These are phyloP conservation scores for Cinnamomum micranthum DNA, from an alignment of 164 flowering plant species.

Conservation along the genomic window DNA sequence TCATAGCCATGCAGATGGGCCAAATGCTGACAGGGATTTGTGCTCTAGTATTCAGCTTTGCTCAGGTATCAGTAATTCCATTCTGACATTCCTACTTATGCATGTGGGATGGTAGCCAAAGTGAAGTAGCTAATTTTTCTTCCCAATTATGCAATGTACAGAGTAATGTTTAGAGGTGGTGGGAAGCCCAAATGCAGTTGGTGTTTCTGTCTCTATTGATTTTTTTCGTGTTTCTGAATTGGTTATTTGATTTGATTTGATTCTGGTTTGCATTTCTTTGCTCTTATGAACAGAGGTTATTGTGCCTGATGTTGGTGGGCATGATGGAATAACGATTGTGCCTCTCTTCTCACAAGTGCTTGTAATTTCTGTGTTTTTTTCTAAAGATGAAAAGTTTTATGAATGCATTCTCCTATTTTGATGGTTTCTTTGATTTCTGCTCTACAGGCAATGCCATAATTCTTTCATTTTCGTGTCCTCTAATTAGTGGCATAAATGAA, in stretches of 20 bases:
- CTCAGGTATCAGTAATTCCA: too few relatives aligned
- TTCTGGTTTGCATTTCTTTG: background rate
- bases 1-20: too few relatives aligned
- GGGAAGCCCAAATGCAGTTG: too few relatives aligned
- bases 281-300: slow-evolving; percentile 55
- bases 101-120: too few relatives aligned
- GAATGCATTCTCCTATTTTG: background rate
- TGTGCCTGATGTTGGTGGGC: slow-evolving; percentile 97
- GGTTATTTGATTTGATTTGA: background rate
- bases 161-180: too few relatives aligned
- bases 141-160: too few relatives aligned
- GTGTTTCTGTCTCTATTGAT: background rate
- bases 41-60: too few relatives aligned
- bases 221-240: slow-evolving; percentile 1
- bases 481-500: too few relatives aligned
- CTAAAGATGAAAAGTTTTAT: background rate
- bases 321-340: slow-evolving; percentile 92
- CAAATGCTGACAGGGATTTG: too few relatives aligned
- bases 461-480: background rate
- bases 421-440: background rate
- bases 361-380: background rate
- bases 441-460: slow-evolving; percentile 48
- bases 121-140: too few relatives aligned
- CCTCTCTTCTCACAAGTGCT: slow-evolving; percentile 91
- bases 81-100: too few relatives aligned